Base-by-base conservation (phyloP, 306 rosid genomes). In the Prunus davidiana region DNA sequence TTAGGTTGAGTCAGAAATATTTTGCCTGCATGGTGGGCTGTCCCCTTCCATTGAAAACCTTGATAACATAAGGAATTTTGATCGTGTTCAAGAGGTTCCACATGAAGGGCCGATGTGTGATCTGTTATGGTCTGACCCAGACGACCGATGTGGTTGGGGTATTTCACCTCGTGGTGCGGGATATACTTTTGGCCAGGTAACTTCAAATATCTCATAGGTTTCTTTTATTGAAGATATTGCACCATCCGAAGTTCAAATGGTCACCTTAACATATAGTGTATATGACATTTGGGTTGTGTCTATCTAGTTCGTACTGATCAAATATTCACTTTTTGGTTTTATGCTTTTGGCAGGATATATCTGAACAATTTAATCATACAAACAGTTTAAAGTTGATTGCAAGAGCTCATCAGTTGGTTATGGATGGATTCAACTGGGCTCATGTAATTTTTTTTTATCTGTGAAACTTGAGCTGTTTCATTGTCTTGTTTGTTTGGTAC, bases 21-120 rank as follows among this genome's bases (percentile, higher is more conserved):
- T 96, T 84, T 96, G 99, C 77, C 83, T 96, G 78, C 99, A 96
- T 76, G 99, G 99, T 81, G 99, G 99, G 64, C 80, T 96, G 51
- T 96, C 99, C 16, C 99, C 99, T 60, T 96, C 99, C 45, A 96
- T 96, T 70, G 99, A 93, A 86, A 96, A 96, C 88, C 98, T 96
- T 38, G 99, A 96, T 79, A 93, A 84, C 83, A 86, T 96, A 70
- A 85, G 99, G 69, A 93, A 89, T 87, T 96, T 96, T 66, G 99
- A 96, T 85, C 99, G 99, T 77, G 98, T 96, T 82, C 99, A 96
- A 91, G 98, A 96, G 87, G 99, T 96, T 76, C 99, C 99, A 18
- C 99, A 96, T 67, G 99, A 96, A 84, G 99, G 99, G 46, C 98
- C 99, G 71, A 96, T 96, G 99, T 96, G 99, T 87, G 99, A 96